A percentile compares a stretch with the other conserved stretches of the same genome.
Conservation (phyloP, 164 flowering plant species). For the Tinospora cordifolia region DNA sequence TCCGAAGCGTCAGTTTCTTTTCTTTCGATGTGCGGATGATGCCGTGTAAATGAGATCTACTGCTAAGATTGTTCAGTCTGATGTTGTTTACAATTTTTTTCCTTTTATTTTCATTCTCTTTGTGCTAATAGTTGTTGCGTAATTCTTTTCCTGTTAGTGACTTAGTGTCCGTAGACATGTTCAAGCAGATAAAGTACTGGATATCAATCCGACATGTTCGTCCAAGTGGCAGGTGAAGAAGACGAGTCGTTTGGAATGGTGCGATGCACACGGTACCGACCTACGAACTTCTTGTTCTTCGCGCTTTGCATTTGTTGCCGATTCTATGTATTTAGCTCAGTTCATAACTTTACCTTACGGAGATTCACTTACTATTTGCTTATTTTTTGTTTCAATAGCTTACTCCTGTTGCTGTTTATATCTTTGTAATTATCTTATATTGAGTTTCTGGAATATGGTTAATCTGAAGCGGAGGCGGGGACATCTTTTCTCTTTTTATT, state of each 20-base stretch:
- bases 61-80: not conserved
- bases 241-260: not conserved
- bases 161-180: not conserved
- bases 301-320: not conserved
- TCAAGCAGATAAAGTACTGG: not conserved
- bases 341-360: slow-evolving; percentile 6
- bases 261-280: not conserved
- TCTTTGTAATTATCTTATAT: not conserved
- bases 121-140: not conserved
- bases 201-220: not conserved
- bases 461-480: too few relatives aligned
- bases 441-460: too few relatives aligned
- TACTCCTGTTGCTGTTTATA: not conserved
- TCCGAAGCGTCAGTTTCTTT: not conserved
- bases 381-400: not conserved
- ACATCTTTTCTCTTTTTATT: not conserved
- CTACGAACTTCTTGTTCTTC: not conserved
- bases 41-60: not conserved
- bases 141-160: not conserved
- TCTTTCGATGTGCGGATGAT: not conserved
- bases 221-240: slow-evolving; percentile 2
- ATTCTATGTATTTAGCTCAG: not conserved
- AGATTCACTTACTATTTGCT: slow-evolving; percentile 2
- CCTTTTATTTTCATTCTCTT: not conserved
- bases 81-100: not conserved